Conservation (phyloP, 768 basidiomycete species). For the Rhodotorula graminis region DNA sequence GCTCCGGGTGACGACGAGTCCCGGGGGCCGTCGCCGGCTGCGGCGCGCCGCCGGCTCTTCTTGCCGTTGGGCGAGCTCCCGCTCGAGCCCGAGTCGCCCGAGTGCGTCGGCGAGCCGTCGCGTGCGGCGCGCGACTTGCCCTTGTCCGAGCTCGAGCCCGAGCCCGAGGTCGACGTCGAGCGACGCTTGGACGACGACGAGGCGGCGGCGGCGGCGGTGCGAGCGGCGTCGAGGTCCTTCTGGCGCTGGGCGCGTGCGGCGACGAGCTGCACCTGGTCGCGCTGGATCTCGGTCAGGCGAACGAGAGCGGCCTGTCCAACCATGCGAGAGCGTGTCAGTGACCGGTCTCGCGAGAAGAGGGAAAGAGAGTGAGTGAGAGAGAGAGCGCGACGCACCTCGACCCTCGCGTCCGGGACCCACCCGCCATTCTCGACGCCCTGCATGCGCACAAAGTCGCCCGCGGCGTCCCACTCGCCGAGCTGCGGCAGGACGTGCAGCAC, state of each 20-base stretch:
- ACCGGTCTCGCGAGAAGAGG: no score
- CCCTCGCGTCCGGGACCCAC: conserved; percentile 31
- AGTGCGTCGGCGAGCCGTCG: background rate
- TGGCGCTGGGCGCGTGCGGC: conserved; percentile 13
- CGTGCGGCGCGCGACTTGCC: conserved; percentile 12
- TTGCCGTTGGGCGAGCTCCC: conserved; percentile 4
- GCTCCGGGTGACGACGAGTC: background rate
- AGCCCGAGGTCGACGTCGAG: background rate
- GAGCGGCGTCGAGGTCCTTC: conserved; percentile 15
- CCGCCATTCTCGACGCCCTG: conserved; percentile 36
- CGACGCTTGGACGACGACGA: background rate
- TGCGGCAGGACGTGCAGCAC: conserved; percentile 25
- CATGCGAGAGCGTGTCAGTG: background rate
- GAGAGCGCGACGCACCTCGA: conserved; percentile 23
- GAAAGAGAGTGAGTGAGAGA: background rate
- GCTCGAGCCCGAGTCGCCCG: background rate
- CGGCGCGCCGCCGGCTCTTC: conserved; percentile 1
- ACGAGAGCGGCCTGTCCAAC: conserved; percentile 5
- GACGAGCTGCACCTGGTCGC: background rate
- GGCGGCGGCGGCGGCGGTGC: background rate
- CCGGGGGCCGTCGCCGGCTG: no score
- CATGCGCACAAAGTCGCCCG: conserved; percentile 26
- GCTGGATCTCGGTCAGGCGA: conserved; percentile 12
- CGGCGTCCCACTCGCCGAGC: conserved; percentile 36
- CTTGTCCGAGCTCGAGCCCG: conserved; percentile 3